These are phyloP conservation scores for Stemphylium beticola DNA, from an alignment of 2,329 filamentous ascomycete genomes.

Conservation along the genomic window DNA sequence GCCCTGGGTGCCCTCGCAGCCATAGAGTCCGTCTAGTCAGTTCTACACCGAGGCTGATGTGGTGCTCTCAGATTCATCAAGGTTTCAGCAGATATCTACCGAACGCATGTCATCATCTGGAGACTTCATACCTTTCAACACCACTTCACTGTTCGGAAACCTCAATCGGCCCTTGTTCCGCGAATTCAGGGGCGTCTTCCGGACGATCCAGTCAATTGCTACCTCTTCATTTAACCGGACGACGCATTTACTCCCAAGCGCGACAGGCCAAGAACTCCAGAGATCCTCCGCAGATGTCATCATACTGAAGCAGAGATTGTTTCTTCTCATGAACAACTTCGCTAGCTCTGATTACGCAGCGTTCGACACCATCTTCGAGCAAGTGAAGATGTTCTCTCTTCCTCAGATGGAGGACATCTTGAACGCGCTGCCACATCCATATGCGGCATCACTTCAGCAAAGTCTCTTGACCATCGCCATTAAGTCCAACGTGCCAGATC, in stretches of 20 bases:
- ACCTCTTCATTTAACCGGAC: background rate
- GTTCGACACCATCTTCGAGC: slow-evolving; percentile 12
- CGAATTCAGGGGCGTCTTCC: background rate
- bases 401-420: slow-evolving; percentile 8
- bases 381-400: slow-evolving; percentile 5
- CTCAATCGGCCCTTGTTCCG: background rate
- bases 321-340: slow-evolving; percentile 15
- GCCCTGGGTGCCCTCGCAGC: background rate
- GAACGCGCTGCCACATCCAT: slow-evolving; percentile 6
- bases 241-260: slow-evolving; percentile 7
- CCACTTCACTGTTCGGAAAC: background rate
- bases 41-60: background rate
- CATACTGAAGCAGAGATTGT: slow-evolving; percentile 13
- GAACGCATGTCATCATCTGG: too few species aligned
- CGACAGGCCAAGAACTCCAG: slow-evolving; percentile 3
- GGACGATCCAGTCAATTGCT: background rate
- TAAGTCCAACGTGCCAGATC: slow-evolving; percentile 1
- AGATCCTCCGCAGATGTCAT: background rate
- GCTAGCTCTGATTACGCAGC: background rate
- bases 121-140: background rate
- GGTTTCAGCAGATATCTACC: background rate
- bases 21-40: background rate
- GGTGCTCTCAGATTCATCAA: background rate
- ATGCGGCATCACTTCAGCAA: slow-evolving; percentile 7
- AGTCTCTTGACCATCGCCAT: slow-evolving; percentile 16